These are phyloP conservation scores for Nitzschia palea DNA, from an alignment of 108 stramenopile species.

Conservation along the genomic window DNA sequence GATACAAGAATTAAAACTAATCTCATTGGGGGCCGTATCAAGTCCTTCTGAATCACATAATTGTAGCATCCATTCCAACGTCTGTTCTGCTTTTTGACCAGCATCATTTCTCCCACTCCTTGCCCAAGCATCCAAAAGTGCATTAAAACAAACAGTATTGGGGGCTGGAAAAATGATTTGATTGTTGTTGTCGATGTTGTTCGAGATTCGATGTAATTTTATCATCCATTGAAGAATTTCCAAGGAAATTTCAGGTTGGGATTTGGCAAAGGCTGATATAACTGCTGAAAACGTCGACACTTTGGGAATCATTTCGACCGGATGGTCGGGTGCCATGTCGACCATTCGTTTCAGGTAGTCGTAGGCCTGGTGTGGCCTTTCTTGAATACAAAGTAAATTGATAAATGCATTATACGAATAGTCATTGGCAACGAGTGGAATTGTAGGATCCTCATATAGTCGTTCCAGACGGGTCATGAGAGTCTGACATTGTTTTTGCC, in stretches of 20 bases:
- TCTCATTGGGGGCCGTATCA: constrained; percentile 54
- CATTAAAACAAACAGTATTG: constrained; percentile 38
- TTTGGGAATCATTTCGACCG: neutral
- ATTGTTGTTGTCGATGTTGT: neutral
- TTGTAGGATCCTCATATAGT: constrained; percentile 19
- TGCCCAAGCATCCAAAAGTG: constrained; percentile 34
- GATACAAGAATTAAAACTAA: constrained; percentile 38
- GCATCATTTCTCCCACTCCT: constrained; percentile 25
- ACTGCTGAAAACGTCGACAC: constrained; percentile 21
- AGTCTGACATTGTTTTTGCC: constrained; percentile 10
- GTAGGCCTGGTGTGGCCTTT: constrained; percentile 24
- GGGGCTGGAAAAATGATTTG: constrained; percentile 15
- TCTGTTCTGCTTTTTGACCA: constrained; percentile 33
- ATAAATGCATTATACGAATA: constrained; percentile 23
- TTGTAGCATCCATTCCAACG: constrained; percentile 36
- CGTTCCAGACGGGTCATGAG: constrained; percentile 17
- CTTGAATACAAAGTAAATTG: constrained; percentile 25
- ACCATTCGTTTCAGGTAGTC: constrained; percentile 11
- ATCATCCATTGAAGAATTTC: constrained; percentile 40
- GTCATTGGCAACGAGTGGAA: constrained; percentile 21
- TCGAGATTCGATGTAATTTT: neutral
- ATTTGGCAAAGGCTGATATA: constrained; percentile 31
- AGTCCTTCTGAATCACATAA: constrained; percentile 22
- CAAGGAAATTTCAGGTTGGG: constrained; percentile 17
- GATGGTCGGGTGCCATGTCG: neutral